Conservation (phyloP, 176 grass and related monocot genomes). For the Oropetium thomaeum region DNA sequence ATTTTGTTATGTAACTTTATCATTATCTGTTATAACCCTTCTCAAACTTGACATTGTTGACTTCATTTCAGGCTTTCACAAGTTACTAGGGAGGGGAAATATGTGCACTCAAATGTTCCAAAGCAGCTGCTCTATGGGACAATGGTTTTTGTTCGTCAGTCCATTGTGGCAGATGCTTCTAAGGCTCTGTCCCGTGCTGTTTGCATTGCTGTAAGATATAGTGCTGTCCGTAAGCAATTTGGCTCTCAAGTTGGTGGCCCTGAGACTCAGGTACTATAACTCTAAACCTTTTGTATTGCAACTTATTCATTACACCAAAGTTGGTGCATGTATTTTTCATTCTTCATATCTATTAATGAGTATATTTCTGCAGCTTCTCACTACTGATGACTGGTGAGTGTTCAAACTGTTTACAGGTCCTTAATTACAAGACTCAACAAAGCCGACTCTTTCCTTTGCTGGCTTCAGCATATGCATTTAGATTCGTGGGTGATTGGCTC, state of each 20-base stretch:
- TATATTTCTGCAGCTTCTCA: conserved; percentile 1
- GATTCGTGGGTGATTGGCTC: conserved; percentile 93
- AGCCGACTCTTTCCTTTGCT: conserved; percentile 94
- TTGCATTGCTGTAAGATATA: conserved; percentile 94
- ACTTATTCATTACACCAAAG: not conserved
- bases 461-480: conserved; percentile 95
- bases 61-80: conserved; percentile 73
- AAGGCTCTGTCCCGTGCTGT: conserved; percentile 88
- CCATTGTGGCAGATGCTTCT: conserved; percentile 92
- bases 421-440: conserved; percentile 98
- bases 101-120: conserved; percentile 88
- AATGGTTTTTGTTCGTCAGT: conserved; percentile 92
- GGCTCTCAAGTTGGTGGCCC: conserved; percentile 72
- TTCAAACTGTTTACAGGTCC: conserved; percentile 58
- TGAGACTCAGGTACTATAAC: conserved; percentile 69
- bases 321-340: not conserved
- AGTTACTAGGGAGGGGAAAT: conserved; percentile 92
- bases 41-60: not conserved
- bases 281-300: not conserved
- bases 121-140: conserved; percentile 91
- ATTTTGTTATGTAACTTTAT: not conserved
- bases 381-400: not conserved
- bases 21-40: conserved; percentile 6
- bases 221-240: conserved; percentile 85
- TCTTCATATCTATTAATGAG: not conserved